phyloP scores from a whole-genome alignment of 2,329 filamentous ascomycete genomes.

The Talaromyces sp. region DNA sequence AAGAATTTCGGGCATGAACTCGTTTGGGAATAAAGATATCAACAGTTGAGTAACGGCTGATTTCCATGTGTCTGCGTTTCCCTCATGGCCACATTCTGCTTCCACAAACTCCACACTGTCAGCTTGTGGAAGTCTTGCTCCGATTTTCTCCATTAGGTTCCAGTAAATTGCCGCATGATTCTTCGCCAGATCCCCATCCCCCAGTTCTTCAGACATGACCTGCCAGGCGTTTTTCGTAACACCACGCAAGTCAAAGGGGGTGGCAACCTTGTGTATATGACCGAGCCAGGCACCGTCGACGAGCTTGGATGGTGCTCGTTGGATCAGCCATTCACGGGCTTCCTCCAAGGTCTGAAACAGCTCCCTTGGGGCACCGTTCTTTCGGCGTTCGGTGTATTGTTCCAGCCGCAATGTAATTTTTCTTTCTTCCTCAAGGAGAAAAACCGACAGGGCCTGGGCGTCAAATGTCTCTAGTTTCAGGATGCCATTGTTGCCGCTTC shows the following conservation, averaged over 20 bases:
- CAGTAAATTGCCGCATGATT: slow-evolving; percentile 40
- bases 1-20: slow-evolving; percentile 47
- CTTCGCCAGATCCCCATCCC: slow-evolving; percentile 42
- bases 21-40: slow-evolving; percentile 43
- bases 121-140: slow-evolving; percentile 19
- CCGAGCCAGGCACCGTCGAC: slow-evolving; percentile 48
- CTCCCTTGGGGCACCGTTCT: slow-evolving; percentile 7
- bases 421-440: too few relatives aligned
- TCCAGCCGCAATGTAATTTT: background rate
- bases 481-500: too few relatives aligned
- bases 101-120: too few relatives aligned
- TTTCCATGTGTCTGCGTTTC: slow-evolving; percentile 30
- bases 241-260: slow-evolving; percentile 34
- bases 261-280: slow-evolving; percentile 40
- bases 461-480: too few relatives aligned
- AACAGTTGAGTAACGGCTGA: slow-evolving; percentile 41
- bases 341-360: slow-evolving; percentile 23
- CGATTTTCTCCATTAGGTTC: slow-evolving; percentile 26
- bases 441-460: too few relatives aligned
- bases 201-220: slow-evolving; percentile 46
- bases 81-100: background rate
- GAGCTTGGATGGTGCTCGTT: slow-evolving; percentile 40
- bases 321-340: slow-evolving; percentile 34
- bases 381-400: slow-evolving; percentile 19
- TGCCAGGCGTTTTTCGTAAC: slow-evolving; percentile 44